Evolutionary conservation across 768 basidiomycete genomes (phyloP).

Genomic region (Psilocybe cyanescens): DNA sequence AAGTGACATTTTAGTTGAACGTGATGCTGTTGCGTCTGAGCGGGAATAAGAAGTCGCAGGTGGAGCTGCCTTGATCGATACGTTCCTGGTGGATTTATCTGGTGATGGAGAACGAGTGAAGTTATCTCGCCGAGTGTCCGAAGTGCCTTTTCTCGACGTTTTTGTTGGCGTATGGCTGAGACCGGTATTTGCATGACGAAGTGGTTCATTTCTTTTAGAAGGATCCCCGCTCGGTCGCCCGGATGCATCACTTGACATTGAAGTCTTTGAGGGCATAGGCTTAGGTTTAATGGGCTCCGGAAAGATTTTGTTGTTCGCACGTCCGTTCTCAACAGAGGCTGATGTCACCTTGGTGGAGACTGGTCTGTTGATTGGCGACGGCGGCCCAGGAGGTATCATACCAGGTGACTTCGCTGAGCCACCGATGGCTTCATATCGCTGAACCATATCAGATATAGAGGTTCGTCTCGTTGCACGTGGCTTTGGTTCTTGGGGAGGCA

Average conservation of each 20-base stretch:
- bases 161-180: constrained; percentile 19
- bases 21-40: constrained; percentile 18
- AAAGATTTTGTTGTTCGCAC: constrained; percentile 10
- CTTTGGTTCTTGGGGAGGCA: constrained; percentile 50
- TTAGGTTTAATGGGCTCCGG: not conserved
- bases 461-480: constrained; percentile 58
- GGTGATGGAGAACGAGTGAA: constrained; percentile 8
- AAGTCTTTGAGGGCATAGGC: constrained; percentile 6
- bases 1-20: constrained; percentile 17
- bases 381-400: constrained; percentile 26
- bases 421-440: constrained; percentile 75
- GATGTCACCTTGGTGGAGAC: constrained; percentile 12
- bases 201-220: constrained; percentile 10
- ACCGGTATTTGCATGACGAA: constrained; percentile 8
- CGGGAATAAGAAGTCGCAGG: constrained; percentile 19
- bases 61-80: constrained; percentile 32
- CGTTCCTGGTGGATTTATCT: constrained; percentile 26
- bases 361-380: constrained; percentile 31
- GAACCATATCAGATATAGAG: constrained; percentile 88
- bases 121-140: constrained; percentile 9
- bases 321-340: constrained; percentile 14
- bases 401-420: constrained; percentile 34
- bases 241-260: constrained; percentile 9
- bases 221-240: constrained; percentile 6
- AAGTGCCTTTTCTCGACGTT: constrained; percentile 9